Base-by-base conservation (phyloP, 192 early-diverging fungal genomes). In the Oehlia diaphana region DNA sequence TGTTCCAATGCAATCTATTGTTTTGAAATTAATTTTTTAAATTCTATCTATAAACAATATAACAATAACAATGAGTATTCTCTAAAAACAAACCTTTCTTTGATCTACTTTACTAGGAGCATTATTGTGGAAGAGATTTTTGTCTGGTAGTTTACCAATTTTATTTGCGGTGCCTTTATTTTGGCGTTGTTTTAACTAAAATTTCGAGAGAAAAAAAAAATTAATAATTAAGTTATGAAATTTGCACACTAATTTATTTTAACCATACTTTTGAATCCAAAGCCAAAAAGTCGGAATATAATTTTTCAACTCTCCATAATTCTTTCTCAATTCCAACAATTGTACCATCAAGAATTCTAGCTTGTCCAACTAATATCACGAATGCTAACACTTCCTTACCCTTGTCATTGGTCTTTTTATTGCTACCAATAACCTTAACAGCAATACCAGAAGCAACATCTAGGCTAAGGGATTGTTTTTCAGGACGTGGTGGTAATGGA, bases 31-130 rank as follows among this genome's bases (percentile, higher is more conserved):
- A 7, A 42, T 42, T 42, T 71, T 47, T 70, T 63, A 44, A 35
- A 19, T n/a, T 8, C 10, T 12, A 47, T 47, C 44, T 44, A 47
- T 47, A 47, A 47, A 31, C 8, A 75, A 33, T 61, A 37, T 12
- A 58, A 63, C 2, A 72, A 26, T 7, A 84, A 33, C 39, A 26
- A 37, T 58, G 16, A 81, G 77, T 81, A 63, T 9, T 62, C 61
- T 16, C 21, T 37, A 37, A 82, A 16, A 83, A 78, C 26, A 39
- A 44, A 89, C 89, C 85, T 95, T 96, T 72, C 95, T 90, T 81
- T 95, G 92, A 82, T 96, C 95, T 65, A 88, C 92, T 84, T 98
- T 98, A 64, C 88, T 88, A 16, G 95, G 95, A 23, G 92, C 93
- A 82, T 95, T 89, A 4, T 90, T 91, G 7, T 86, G 91, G 81